Evolutionary conservation across 2,329 filamentous ascomycete genomes (phyloP), one percentile per base, ranked within the genome.

Genomic region (Zymoseptoria crescenta): DNA sequence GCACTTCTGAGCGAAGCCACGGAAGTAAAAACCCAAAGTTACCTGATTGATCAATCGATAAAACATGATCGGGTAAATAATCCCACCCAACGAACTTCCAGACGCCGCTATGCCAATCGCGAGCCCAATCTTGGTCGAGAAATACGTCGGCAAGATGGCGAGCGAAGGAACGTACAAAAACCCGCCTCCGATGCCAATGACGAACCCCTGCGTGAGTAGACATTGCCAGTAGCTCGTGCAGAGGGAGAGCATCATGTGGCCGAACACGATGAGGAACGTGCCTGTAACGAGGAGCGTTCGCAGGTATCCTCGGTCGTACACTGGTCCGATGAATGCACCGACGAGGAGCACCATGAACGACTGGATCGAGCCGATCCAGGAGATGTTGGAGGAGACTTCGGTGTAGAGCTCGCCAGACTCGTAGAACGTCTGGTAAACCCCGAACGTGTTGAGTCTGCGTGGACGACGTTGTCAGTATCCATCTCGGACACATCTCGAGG

Each of bases 221-320:
- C 80, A 74, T 61, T 81, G 78, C 72, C 75, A 81, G 73, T 79
- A 81, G 52, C 71, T 62, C 2, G 67, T 72, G 59, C 77, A 78
- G 6, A 81, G 69, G 49, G 74, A 77, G 1, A 80, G 69, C 78
- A 80, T 80, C 78, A 81, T 80, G 54, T 78, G 74, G 4, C 79
- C 79, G 41, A 80, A 72, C 2, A 80, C 76, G 5, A 79, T 68
- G 50, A 80, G 60, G 59, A 80, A 69, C 8, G 73, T 72, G 54
- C 79, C 79, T 4, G 70, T 65, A 8, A 75, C 41, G 13, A 81
- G 68, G 0, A 81, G 70, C 20, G 66, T 58, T 28, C 75, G 73
- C 56, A 80, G 76, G 62, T 80, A 77, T 13, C 79, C 79, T 8
- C 73, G 72, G 61, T 81, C 79, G 66, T 80, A 81, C 52, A 81